phyloP scores from a whole-genome alignment of 371 early-diverging fungal genomes.

The Amoeboaphelidium protococcarum region DNA sequence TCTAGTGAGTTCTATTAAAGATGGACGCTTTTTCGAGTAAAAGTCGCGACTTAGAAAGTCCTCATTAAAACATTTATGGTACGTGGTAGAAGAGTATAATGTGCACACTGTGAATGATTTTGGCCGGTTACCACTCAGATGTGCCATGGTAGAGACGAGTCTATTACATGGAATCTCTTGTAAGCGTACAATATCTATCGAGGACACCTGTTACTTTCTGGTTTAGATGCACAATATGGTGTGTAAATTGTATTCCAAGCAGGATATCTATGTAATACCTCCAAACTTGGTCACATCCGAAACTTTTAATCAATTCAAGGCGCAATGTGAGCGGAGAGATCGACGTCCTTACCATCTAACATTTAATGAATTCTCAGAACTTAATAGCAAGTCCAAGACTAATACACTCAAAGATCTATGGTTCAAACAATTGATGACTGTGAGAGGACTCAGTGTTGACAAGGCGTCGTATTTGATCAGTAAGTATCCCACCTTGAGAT shows the following conservation, averaged over 20 bases:
- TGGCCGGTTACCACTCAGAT: neutral
- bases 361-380: neutral
- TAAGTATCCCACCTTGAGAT: neutral
- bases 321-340: no score
- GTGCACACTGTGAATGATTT: neutral
- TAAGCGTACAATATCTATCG: neutral
- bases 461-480: neutral
- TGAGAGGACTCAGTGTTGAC: neutral
- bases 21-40: conserved; percentile 85
- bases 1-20: conserved; percentile 63
- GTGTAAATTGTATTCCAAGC: neutral
- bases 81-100: neutral
- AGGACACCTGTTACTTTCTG: neutral
- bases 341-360: neutral
- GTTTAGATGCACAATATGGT: neutral
- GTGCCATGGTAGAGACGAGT: neutral
- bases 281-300: no score
- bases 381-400: neutral
- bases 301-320: no score
- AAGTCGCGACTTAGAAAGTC: conserved; percentile 22
- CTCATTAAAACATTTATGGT: neutral
- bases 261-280: neutral
- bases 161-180: neutral
- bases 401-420: neutral
- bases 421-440: neutral